These are phyloP conservation scores for Kandelia obovata DNA, from an alignment of 345 rosid species.

Conservation along the genomic window DNA sequence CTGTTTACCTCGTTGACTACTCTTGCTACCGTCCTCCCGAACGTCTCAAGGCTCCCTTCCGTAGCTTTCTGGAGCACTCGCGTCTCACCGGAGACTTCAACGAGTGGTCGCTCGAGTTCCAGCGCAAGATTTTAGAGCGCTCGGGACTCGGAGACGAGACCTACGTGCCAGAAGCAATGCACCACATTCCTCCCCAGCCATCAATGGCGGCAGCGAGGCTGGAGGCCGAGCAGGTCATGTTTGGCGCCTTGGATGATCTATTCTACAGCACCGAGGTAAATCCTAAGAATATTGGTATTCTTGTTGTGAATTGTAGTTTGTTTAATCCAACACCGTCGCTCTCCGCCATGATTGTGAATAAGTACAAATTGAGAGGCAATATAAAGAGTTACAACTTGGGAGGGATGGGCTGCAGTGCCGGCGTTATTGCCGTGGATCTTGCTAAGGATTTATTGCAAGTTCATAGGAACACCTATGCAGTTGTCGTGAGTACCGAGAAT, in stretches of 20 bases:
- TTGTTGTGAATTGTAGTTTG: too few relatives aligned
- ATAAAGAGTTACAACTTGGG: too few relatives aligned
- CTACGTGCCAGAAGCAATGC: slow-evolving; percentile 28
- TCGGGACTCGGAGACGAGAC: slow-evolving; percentile 28
- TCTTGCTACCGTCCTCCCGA: slow-evolving; percentile 23
- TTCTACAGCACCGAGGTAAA: slow-evolving; percentile 16
- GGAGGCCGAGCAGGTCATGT: slow-evolving; percentile 31
- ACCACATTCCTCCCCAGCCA: slow-evolving; percentile 17
- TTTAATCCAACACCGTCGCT: too few relatives aligned
- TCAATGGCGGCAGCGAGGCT: slow-evolving; percentile 24
- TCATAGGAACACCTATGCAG: slow-evolving; percentile 25
- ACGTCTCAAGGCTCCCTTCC: slow-evolving; percentile 17
- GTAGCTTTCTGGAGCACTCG: slow-evolving; percentile 21
- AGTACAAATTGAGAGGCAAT: too few relatives aligned
- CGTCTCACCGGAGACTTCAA: slow-evolving; percentile 24
- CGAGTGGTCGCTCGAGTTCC: slow-evolving; percentile 29
- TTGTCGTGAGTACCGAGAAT: slow-evolving; percentile 29
- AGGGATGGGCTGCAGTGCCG: neutral
- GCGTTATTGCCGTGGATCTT: slow-evolving; percentile 27
- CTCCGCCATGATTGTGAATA: too few relatives aligned
- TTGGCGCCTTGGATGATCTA: slow-evolving; percentile 22
- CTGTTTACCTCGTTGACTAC: slow-evolving; percentile 20
- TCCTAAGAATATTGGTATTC: slow-evolving; percentile 9
- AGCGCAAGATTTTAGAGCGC: slow-evolving; percentile 26
- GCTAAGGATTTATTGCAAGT: slow-evolving; percentile 22